Evolutionary conservation across 768 basidiomycete species (phyloP).

Genomic region (Coprinopsis sp.): DNA sequence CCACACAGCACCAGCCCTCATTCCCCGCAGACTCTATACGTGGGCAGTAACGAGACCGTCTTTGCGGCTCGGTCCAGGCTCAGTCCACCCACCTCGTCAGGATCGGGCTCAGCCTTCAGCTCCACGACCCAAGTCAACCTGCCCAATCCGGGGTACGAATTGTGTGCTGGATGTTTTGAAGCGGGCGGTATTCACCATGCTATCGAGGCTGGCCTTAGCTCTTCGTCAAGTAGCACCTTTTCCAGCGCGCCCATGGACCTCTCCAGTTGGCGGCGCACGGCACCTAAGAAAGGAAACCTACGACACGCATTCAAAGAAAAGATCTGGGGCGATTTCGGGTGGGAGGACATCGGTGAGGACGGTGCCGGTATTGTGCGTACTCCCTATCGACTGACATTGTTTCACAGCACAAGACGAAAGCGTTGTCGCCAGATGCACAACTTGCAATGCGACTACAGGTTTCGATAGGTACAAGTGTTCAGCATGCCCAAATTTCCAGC

Average conservation of each 20-base stretch:
- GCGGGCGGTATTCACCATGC: slow-evolving; percentile 75
- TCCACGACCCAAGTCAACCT: slow-evolving; percentile 16
- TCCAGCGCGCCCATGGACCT: slow-evolving; percentile 15
- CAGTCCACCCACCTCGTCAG: neutral
- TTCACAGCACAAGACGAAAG: slow-evolving; percentile 62
- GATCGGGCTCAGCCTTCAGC: slow-evolving; percentile 22
- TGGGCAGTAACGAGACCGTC: slow-evolving; percentile 19
- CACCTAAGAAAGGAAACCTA: slow-evolving; percentile 71
- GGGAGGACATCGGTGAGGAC: slow-evolving; percentile 81
- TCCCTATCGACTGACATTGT: slow-evolving; percentile 3
- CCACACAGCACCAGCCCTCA: slow-evolving; percentile 7
- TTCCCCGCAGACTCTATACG: slow-evolving; percentile 36
- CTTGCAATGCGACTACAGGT: slow-evolving; percentile 61
- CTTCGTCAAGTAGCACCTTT: slow-evolving; percentile 27
- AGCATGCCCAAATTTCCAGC: slow-evolving; percentile 71
- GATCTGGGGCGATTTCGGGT: slow-evolving; percentile 76
- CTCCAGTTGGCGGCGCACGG: slow-evolving; percentile 60
- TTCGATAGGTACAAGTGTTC: slow-evolving; percentile 80
- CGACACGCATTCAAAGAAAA: slow-evolving; percentile 87
- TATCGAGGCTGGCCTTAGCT: slow-evolving; percentile 47
- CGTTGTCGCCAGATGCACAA: slow-evolving; percentile 65
- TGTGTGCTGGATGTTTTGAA: slow-evolving; percentile 79
- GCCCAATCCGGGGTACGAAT: slow-evolving; percentile 61
- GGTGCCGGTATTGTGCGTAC: slow-evolving; percentile 11
- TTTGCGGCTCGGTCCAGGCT: slow-evolving; percentile 3